Base-by-base conservation (phyloP, 2,329 filamentous ascomycete genomes). In the Epichloe baconii region DNA sequence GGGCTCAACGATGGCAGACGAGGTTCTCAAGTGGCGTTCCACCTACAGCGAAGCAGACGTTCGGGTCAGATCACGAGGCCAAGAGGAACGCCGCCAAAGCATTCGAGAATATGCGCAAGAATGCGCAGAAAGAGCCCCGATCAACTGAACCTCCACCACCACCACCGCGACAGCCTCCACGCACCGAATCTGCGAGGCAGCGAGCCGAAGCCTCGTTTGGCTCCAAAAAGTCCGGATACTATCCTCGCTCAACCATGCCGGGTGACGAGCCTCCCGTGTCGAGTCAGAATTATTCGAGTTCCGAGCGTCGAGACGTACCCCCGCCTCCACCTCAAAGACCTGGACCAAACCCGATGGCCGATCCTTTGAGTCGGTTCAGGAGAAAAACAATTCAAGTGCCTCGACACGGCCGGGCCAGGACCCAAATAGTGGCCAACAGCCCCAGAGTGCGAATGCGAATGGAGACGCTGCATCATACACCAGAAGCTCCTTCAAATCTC, bases 181-280 rank as follows among this genome's bases (percentile, higher is more conserved):
- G 73, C 42, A 76, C 76, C 2, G 73, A 77, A 8, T 73, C 72
- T 11, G 75, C 78, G 45, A 72, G 69, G 53, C 71, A 78, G 55
- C 75, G 77, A 49, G 71, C 73, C 8, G 70, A 80, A 45, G 77
- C 77, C 15, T 69, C 77, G 0, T 81, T 81, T 59, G 78, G 78
- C 14, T 63, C 62, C 5, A 71, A 71, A 54, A 73, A 71, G 56
- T 57, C 70, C 4, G 76, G 76, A 14, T 79, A 74, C 53, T 68
- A 71, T 44, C 75, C 76, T 44, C 68, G 66, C 37, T 76, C 77
- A 11, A 68, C 74, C 2, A 65, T 64, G 52, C 56, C 65, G 31
- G 75, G 72, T 2, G 78, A 80, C 47, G 78, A 80, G 54, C 74
- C 76, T 4, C 67, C 74, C 0, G 75, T 76, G 5, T 49, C 55